Evolutionary conservation across 352 stramenopile genomes (phyloP), one percentile per base, ranked within the genome.

Genomic region (Globisporangium megalacanthum): DNA sequence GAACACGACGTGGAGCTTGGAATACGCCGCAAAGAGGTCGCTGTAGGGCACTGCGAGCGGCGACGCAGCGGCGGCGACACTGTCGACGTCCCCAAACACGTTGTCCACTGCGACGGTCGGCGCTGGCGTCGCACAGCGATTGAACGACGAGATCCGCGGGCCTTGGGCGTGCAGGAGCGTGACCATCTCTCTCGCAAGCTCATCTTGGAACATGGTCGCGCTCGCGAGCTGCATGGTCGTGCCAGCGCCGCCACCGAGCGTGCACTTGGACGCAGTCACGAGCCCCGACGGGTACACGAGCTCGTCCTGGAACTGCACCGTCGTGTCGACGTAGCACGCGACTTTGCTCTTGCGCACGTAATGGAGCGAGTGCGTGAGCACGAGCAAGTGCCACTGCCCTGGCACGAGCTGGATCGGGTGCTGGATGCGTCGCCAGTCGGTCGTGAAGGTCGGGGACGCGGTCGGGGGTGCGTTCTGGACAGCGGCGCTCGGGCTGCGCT

Each of bases 341-440:
- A 94, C 79, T 60, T 83, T 82, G 54, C 85, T 94, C 64, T 92
- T 92, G 55, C 88, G 90, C 19, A 94, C 76, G 61, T 94, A 94
- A 33, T 92, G 85, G 33, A 91, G 65, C 31, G 79, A 90, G 54
- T 94, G 85, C 1, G 76, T 73, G 22, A 94, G 62, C 15, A 91
- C 75, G 1, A 94, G 46, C 13, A 93, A 49, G 56, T 94, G 85
- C 85, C 85, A 94, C 50, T 75, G 47, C 3, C 68, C 69, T 15
- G 65, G 60, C 49, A 62, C 48, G 36, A 75, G 6, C 9, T 68
- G 49, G 41, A 85, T 66, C 33, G 66, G 60, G 19, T 77, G 68
- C 57, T 83, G 73, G n/a, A 92, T 72, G 35, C 66, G 72, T 45
- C 70, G 60, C 84, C 84, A 94, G 48, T 90, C 82, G 7, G 70